These are phyloP conservation scores for Colletotrichum sp. DNA, from an alignment of 2,329 filamentous ascomycete species.

Conservation along the genomic window DNA sequence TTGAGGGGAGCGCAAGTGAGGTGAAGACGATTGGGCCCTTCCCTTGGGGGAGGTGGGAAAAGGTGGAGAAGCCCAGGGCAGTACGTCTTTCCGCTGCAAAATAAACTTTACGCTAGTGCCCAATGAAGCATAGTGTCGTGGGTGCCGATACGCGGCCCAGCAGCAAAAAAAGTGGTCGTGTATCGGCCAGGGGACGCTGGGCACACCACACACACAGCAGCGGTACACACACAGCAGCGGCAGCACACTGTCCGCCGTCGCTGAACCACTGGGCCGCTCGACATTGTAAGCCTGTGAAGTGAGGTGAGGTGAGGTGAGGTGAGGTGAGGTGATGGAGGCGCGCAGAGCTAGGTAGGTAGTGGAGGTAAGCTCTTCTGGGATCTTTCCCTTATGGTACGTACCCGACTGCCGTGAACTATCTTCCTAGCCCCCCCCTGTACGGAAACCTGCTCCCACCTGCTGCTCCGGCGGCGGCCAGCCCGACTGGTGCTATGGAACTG, in stretches of 20 bases:
- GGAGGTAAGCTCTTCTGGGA: not conserved
- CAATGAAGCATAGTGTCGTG: not conserved
- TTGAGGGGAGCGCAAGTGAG: not conserved
- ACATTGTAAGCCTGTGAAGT: not conserved
- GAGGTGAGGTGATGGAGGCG: not conserved
- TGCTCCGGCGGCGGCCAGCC: constrained; percentile 13
- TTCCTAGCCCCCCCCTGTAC: not conserved
- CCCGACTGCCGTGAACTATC: constrained; percentile 1
- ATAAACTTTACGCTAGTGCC: constrained; percentile 14
- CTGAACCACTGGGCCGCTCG: not conserved
- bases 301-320: not conserved
- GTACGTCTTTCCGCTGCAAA: not conserved
- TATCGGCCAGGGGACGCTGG: not conserved
- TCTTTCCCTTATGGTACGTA: not conserved
- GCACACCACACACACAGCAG: not conserved
- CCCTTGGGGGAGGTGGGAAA: not conserved
- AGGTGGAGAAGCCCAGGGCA: not conserved
- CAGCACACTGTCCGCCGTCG: not conserved
- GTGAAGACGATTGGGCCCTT: not conserved
- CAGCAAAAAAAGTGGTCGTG: not conserved
- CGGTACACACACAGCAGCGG: not conserved
- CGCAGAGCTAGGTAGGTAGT: not conserved
- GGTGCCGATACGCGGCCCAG: constrained; percentile 15
- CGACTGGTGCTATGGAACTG: not conserved
- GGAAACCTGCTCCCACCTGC: constrained; percentile 11